Evolutionary conservation across 257 asterid species (phyloP), one percentile per base, ranked within the genome.

Genomic region (Capsicum chinense): DNA sequence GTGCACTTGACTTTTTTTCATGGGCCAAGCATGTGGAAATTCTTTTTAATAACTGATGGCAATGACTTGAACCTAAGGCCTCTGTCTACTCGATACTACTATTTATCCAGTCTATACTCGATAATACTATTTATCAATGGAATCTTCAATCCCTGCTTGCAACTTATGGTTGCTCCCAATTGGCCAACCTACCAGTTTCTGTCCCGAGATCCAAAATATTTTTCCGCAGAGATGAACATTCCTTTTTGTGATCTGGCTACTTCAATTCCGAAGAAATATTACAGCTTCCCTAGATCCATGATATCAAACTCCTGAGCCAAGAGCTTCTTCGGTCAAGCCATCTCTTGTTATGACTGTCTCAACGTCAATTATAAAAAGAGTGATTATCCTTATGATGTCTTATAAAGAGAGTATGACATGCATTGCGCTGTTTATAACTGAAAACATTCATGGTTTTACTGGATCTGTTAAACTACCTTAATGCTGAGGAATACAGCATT

Each of bases 221-320:
- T 39, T 69, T 39, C 54, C 54, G 15, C 78, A 37, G 7, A 69
- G 79, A 69, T 69, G 54, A 69, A 69, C 56, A 69, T 69, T 39
- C 56, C 79, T 69, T 16, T 69, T 69, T 9, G 33, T 69, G 79
- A 69, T 69, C 56, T 69, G 79, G 79, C 56, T 69, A 69, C 56
- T 42, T 42, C 56, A 42, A 69, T 69, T 69, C 26, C n/a, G 4
- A 68, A 37, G 78, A 68, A 39, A 68, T 68, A 68, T 68, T 68
- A 52, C 52, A 15, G 78, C 54, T 68, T 68, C 52, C 50, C 54
- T 68, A 68, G 54, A 7, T 68, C 78, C 78, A 68, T 68, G 78
- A 39, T 68, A 68, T 39, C 78, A 68, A 68, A 68, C 50, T 37
- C 78, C 78, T 68, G 14, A 68, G 26, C 78, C 52, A 68, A 37